Evolutionary conservation across 2,329 filamentous ascomycete species (phyloP).

Genomic region (Exophiala sp.): DNA sequence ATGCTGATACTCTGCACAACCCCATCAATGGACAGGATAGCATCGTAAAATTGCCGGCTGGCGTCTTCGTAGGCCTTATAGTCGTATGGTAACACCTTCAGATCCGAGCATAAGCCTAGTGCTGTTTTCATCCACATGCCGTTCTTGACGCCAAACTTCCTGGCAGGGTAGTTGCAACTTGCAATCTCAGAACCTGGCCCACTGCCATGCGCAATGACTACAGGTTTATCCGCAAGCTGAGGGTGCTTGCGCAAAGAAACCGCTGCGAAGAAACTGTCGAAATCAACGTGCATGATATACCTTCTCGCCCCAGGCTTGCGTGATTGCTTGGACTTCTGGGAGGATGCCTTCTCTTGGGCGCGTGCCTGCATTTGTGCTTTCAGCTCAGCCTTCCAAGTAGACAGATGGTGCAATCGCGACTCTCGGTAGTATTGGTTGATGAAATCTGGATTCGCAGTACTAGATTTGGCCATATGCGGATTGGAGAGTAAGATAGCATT

Average conservation of each 20-base stretch:
- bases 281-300: conserved; percentile 94
- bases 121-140: conserved; percentile 99
- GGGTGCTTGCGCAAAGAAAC: conserved; percentile 79
- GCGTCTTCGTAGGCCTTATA: conserved; percentile 93
- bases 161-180: conserved; percentile 92
- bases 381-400: conserved; percentile 92
- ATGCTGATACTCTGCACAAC: conserved; percentile 94
- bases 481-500: conserved; percentile 82
- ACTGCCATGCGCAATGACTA: conserved; percentile 81
- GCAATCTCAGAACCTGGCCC: conserved; percentile 91
- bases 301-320: conserved; percentile 62
- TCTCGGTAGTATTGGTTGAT: conserved; percentile 93
- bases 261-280: conserved; percentile 97
- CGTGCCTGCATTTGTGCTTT: conserved; percentile 84
- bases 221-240: conserved; percentile 71
- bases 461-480: conserved; percentile 80
- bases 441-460: conserved; percentile 88
- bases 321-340: conserved; percentile 48
- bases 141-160: conserved; percentile 83
- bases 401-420: conserved; percentile 89
- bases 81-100: conserved; percentile 92
- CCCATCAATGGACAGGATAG: conserved; percentile 74
- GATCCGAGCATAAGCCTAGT: conserved; percentile 72
- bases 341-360: conserved; percentile 63
- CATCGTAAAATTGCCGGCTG: conserved; percentile 81